Evolutionary conservation across 2,329 filamentous ascomycete species (phyloP).

Genomic region (Exophiala calicioides): DNA sequence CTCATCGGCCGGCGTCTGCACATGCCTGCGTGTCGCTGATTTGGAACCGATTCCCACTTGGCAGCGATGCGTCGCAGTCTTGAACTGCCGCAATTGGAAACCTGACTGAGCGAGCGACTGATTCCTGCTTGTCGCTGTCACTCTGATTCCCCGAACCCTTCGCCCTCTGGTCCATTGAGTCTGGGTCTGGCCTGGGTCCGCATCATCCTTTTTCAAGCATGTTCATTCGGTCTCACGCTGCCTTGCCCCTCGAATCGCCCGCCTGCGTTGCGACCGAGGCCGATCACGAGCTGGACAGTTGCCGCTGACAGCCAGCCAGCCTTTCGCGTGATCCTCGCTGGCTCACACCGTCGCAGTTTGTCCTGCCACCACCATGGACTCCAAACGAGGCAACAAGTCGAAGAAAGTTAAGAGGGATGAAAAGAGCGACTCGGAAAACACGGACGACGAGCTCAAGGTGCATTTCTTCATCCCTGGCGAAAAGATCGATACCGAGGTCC

Average conservation of each 20-base stretch:
- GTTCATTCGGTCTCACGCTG: constrained; percentile 23
- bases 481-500: constrained; percentile 24
- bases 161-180: constrained; percentile 17
- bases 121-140: constrained; percentile 11
- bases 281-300: constrained; percentile 14
- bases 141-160: constrained; percentile 9
- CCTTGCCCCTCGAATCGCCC: constrained; percentile 16
- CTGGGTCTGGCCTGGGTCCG: constrained; percentile 21
- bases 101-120: constrained; percentile 1
- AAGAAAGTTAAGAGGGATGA: constrained; percentile 23
- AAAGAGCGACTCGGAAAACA: constrained; percentile 15
- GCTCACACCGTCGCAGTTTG: constrained; percentile 8
- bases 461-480: constrained; percentile 28
- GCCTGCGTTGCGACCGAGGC: constrained; percentile 21
- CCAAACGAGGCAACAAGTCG: constrained; percentile 11
- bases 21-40: too few species aligned
- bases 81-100: constrained; percentile 16
- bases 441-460: constrained; percentile 21
- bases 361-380: constrained; percentile 12
- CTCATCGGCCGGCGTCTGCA: constrained; percentile 12
- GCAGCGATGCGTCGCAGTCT: constrained; percentile 10
- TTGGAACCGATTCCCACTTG: too few species aligned
- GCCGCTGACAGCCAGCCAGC: constrained; percentile 17
- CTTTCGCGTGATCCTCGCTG: constrained; percentile 13
- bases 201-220: constrained; percentile 24